Conservation (phyloP, 805 yeast genomes). For the Diddensiella santjacobensis region DNA sequence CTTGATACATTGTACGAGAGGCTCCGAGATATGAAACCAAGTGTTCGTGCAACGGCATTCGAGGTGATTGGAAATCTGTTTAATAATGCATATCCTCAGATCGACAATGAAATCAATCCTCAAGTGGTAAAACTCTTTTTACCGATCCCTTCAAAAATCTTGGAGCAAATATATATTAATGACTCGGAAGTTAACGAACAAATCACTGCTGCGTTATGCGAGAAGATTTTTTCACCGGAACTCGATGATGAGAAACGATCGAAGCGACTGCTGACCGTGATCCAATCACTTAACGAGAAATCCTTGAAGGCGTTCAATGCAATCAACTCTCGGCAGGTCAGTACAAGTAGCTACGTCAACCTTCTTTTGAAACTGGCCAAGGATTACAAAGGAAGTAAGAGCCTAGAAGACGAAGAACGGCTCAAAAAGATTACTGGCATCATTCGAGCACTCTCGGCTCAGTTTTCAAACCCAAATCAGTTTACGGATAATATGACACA, state of each 20-base stretch:
- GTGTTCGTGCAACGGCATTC: slow-evolving; percentile 60
- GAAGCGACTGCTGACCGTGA: slow-evolving; percentile 48
- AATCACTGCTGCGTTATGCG: slow-evolving; percentile 60
- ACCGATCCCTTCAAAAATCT: slow-evolving; percentile 61
- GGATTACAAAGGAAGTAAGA: neutral
- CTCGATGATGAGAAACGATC: slow-evolving; percentile 42
- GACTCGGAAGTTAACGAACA: slow-evolving; percentile 60
- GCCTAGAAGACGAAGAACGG: neutral
- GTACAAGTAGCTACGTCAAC: slow-evolving; percentile 45
- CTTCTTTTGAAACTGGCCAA: slow-evolving; percentile 9
- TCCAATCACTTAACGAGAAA: slow-evolving; percentile 49
- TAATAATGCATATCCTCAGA: slow-evolving; percentile 40
- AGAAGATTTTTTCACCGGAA: slow-evolving; percentile 56
- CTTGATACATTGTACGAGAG: slow-evolving; percentile 55
- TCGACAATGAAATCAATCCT: slow-evolving; percentile 25
- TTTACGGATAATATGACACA: neutral
- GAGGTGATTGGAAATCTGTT: slow-evolving; percentile 53
- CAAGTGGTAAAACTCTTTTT: slow-evolving; percentile 36
- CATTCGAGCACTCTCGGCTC: neutral
- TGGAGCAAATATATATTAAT: slow-evolving; percentile 69
- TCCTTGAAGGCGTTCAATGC: slow-evolving; percentile 66
- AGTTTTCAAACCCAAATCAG: slow-evolving; percentile 1
- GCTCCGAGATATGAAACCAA: slow-evolving; percentile 64
- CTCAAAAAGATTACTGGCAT: neutral
- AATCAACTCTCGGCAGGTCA: slow-evolving; percentile 57